Evolutionary conservation across 345 rosid species (phyloP).

Genomic region (Draba incana): DNA sequence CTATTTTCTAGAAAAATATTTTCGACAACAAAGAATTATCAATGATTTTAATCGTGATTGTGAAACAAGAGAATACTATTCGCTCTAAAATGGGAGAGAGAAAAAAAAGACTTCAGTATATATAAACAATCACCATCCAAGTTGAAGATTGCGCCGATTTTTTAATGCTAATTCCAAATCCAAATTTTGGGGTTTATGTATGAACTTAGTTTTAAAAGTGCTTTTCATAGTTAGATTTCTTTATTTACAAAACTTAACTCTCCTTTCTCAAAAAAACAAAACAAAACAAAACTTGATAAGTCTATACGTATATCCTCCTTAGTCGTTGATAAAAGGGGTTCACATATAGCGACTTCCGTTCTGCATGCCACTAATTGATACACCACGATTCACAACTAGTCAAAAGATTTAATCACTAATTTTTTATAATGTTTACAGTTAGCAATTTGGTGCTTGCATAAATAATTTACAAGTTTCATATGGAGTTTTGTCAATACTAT

Average conservation of each 20-base stretch:
- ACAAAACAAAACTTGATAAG: too few species aligned
- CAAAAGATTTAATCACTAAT: conserved; percentile 3
- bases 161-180: not conserved
- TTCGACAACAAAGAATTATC: not conserved
- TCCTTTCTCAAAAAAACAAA: too few species aligned
- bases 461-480: not conserved
- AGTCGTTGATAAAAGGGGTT: conserved; percentile 9
- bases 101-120: not conserved
- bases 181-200: not conserved
- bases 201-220: not conserved
- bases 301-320: not conserved
- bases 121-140: not conserved
- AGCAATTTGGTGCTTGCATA: not conserved
- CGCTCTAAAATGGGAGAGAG: not conserved
- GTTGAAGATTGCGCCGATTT: not conserved
- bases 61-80: not conserved
- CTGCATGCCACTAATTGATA: conserved; percentile 42
- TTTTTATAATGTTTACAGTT: not conserved
- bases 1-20: not conserved
- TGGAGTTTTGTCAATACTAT: too few species aligned
- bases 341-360: conserved; percentile 35
- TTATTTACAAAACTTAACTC: too few species aligned
- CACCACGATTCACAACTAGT: conserved; percentile 26
- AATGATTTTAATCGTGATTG: not conserved
- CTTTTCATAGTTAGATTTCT: too few species aligned